Evolutionary conservation across 2,329 filamentous ascomycete species (phyloP), one percentile per base, ranked within the genome.

Genomic region (Alternaria ethzedia): DNA sequence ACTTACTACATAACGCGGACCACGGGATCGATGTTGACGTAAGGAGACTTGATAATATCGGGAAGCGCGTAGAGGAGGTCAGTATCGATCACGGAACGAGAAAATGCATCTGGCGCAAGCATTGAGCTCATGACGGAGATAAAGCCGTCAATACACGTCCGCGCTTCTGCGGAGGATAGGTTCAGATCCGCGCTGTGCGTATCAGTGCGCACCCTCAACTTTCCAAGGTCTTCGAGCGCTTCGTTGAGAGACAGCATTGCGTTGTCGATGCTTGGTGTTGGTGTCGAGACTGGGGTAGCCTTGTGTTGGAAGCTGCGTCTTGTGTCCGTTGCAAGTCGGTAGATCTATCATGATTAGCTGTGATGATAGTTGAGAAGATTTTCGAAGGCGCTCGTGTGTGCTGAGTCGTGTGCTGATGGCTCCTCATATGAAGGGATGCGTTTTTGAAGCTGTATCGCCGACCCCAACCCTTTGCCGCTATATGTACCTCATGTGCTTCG

Each of bases 161-260:
- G 68, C 11, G 65, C 58, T 61, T 75, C 68, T 47, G 58, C 65
- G 3, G 67, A 52, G 8, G 70, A 56, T 9, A 77, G 61, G 13
- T 63, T 61, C 10, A 72, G 55, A 17, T 62, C 63, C 21, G 64
- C 63, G 41, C 56, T 62, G 13, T 51, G 36, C 15, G 59, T 52
- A 9, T 71, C 63, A 8, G 69, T 55, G 28, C 72, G 70, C 11
- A 75, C 62, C 32, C 63, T 70, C 6, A 77, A 61, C 25, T 66
- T 75, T 5, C 70, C 73, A 6, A 77, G 66, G 44, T 74, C 73
- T 23, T 73, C 68, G 1, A 77, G 51, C 13, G 74, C 74, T 36
- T 75, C 71, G 26, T 72, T 72, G 17, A 77, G 62, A 9, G 68
- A 63, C 12, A 64, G 65, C 71, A 77, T 77, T 9, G 69, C 73